Evolutionary conservation across 176 grass and related monocot genomes (phyloP), one percentile per base, ranked within the genome.

Genomic region (Cymbopogon citratus): DNA sequence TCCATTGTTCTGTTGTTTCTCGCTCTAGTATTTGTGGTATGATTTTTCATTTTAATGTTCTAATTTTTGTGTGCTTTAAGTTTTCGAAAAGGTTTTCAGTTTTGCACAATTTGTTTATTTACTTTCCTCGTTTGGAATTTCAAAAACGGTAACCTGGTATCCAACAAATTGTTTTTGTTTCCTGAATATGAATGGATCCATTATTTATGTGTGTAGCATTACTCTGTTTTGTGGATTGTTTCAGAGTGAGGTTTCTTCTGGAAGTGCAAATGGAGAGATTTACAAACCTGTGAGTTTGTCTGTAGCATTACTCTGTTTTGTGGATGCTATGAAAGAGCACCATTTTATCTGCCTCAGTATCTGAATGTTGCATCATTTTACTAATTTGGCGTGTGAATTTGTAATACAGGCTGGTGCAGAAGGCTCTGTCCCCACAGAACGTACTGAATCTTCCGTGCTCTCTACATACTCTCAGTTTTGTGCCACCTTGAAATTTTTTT

Each of bases 351-450:
- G 13, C 27, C 5, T 19, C 41, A 24, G 24, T 10, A 12, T 9
- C 12, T 0, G 33, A 19, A 44, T 44, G 35, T 59, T 34, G 9
- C 25, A 34, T 33, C 1, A 11, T 28, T 31, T 7, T 11, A 35
- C 12, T 48, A 1, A 61, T 62, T 62, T 87, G 1, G 21, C 3
- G 12, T n/a, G 34, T 26, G 14, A 29, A 74, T 79, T 18, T 48
- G 3, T 28, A 38, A 39, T 39, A 25, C 25, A 80, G 86, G n/a
- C 18, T 83, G 68, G 75, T 39, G 81, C 2, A 2, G 86, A 88
- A 79, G 81, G 81, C n/a, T 88, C 46, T n/a, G 69, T 88, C 27
- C 48, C 75, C 10, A 39, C 68, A 56, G 7, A 66, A 84, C 54
- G 86, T 84, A 83, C 64, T 5, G 38, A 24, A 19, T 4, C 2